Base-by-base conservation (phyloP, 2,329 filamentous ascomycete species). In the Penicillium corylophilum region DNA sequence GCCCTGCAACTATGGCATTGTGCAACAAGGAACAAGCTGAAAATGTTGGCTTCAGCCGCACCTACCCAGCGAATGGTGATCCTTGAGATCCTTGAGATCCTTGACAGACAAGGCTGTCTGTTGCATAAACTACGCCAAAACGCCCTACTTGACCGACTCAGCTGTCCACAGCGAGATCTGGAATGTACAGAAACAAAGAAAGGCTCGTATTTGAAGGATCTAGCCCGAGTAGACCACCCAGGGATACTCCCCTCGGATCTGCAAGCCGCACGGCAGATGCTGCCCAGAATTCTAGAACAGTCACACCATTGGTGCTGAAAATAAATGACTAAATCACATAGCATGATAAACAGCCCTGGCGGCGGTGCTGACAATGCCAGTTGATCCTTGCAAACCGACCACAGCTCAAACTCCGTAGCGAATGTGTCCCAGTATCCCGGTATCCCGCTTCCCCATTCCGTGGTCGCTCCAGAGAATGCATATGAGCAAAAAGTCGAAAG, bases 81-180 rank as follows among this genome's bases (percentile, higher is more conserved):
- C n/a, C n/a, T n/a, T n/a, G 26, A 28, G 8, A 28, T 26, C 6
- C 24, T 5, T 7, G 6, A 26, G 9, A 10, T 10, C 8, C 26
- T 5, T 3, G 15, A 16, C 8, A 6, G n/a, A 35, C n/a, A 36
- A 9, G 36, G 42, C 26, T 26, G 45, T 36, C 45, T 23, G 12
- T n/a, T 29, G 16, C 44, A 50, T 51, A 48, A 38, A 29, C 48
- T 45, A 33, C 26, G 12, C 26, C 9, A 3, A 28, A 10, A 8
- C 12, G 12, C 26, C 9, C 9, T 8, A 10, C 4, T 57, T 57
- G 50, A 50, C 53, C 50, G 41, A 48, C 46, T 53, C 40, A 24
- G 40, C n/a, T 26, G 9, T 28, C 3, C 26, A 9, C 26, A 28
- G 26, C 26, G 9, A 33, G 3, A 28, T 28, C 29, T 33, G 29